Percentiles rank a stretch among this genome's conserved stretches.
phyloP scores from a whole-genome alignment of 805 yeast species.

The Peterozyma xylosa region DNA sequence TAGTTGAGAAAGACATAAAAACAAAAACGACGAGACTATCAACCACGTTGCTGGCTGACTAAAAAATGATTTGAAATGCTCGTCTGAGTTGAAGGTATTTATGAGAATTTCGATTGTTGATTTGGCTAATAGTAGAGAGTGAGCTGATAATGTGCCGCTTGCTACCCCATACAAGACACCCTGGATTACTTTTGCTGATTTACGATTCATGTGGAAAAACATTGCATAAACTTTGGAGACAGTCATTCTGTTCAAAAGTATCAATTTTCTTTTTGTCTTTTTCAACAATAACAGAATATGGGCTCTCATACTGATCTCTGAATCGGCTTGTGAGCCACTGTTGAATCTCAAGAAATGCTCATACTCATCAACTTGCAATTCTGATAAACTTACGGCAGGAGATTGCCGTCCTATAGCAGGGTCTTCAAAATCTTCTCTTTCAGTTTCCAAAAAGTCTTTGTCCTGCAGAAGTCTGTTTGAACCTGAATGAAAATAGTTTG shows the following conservation, averaged over 20 bases:
- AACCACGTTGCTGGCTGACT: conserved; percentile 36
- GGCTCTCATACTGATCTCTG: not conserved
- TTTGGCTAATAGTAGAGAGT: conserved; percentile 80
- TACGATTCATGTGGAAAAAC: conserved; percentile 9
- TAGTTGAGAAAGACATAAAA: conserved; percentile 64
- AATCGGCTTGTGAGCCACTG: conserved; percentile 1
- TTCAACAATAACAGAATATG: not conserved
- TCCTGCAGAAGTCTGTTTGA: not conserved
- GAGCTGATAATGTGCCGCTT: conserved; percentile 78
- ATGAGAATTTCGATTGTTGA: conserved; percentile 66
- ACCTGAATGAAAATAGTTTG: not conserved
- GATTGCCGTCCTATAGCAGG: not conserved
- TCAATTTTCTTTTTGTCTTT: not conserved
- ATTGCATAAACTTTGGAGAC: not conserved
- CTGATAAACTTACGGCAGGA: not conserved
- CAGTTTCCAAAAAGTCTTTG: not conserved
- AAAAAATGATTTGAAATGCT: conserved; percentile 20
- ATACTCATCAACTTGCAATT: not conserved
- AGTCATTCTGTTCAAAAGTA: not conserved
- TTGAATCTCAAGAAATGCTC: not conserved
- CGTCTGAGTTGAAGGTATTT: conserved; percentile 27
- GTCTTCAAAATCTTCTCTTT: conserved; percentile 3
- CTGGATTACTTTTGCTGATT: conserved; percentile 25
- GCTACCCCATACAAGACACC: conserved; percentile 63
- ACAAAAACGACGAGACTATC: conserved; percentile 45